Conservation (phyloP, 345 rosid species). For the Crucihimalaya himalaica region DNA sequence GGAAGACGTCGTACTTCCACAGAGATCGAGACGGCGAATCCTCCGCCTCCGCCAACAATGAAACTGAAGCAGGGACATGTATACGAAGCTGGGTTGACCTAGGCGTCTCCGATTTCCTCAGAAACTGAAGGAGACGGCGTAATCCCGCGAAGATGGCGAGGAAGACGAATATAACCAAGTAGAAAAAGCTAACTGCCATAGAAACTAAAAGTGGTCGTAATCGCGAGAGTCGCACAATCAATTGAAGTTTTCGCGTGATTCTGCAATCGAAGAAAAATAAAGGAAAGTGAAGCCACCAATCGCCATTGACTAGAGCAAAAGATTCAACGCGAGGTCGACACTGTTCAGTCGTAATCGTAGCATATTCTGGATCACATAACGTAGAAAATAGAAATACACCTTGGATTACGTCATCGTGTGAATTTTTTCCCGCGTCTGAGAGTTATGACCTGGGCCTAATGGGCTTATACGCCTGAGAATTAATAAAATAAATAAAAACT, state of each 20-base stretch:
- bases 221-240: neutral
- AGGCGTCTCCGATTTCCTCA: neutral
- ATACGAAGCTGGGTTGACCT: neutral
- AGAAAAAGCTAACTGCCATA: neutral
- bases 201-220: neutral
- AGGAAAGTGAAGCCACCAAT: neutral
- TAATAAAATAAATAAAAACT: too few relatives aligned
- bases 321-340: neutral
- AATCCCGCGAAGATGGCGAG: neutral
- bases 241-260: neutral
- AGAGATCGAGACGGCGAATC: neutral
- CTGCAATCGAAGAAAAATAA: neutral
- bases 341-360: neutral
- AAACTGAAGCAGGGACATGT: slow-evolving; percentile 1
- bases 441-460: too few relatives aligned
- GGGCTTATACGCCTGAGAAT: too few relatives aligned
- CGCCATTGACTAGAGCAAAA: too few relatives aligned
- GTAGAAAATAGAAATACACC: too few relatives aligned
- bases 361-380: too few relatives aligned
- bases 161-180: neutral
- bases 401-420: too few relatives aligned
- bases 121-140: neutral
- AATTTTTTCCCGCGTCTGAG: too few relatives aligned
- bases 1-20: slow-evolving; percentile 31
- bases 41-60: neutral